These are phyloP conservation scores for Mortierella sp. DNA, from an alignment of 371 early-diverging fungal genomes.

Conservation along the genomic window DNA sequence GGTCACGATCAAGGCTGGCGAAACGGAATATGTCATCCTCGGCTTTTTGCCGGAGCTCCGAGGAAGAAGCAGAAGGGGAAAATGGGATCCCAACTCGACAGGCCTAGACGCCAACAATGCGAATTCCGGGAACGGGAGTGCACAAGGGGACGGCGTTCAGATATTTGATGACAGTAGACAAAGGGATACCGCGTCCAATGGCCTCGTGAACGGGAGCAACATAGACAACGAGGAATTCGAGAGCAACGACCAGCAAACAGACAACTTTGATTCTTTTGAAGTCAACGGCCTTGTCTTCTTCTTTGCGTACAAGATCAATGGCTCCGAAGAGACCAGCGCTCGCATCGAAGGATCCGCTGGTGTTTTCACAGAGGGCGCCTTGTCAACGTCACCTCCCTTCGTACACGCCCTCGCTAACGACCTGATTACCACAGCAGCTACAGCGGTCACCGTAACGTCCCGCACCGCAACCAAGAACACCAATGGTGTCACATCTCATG, in stretches of 20 bases:
- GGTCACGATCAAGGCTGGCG: conserved; percentile 71
- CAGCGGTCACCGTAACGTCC: neutral
- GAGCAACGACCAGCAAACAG: conserved; percentile 31
- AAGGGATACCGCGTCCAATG: conserved; percentile 42
- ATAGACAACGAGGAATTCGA: conserved; percentile 66
- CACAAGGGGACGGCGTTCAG: conserved; percentile 43
- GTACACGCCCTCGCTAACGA: conserved; percentile 14
- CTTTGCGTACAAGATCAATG: conserved; percentile 73
- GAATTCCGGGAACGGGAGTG: conserved; percentile 39
- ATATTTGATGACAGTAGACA: conserved; percentile 43
- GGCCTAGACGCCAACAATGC: conserved; percentile 20
- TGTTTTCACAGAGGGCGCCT: conserved; percentile 4
- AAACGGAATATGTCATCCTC: conserved; percentile 75
- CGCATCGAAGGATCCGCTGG: neutral
- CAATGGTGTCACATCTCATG: conserved; percentile 2
- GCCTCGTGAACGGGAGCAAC: conserved; percentile 28
- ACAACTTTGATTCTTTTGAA: conserved; percentile 64
- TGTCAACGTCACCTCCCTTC: conserved; percentile 14
- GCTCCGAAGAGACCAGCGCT: neutral
- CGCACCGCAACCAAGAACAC: neutral
- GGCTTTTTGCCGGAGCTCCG: conserved; percentile 77
- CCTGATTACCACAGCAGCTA: neutral
- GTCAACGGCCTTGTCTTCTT: conserved; percentile 89
- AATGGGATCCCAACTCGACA: conserved; percentile 28
- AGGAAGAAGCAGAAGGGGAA: conserved; percentile 31